A percentile compares a stretch with the other conserved stretches of the same genome.
Conservation (phyloP, 2,329 filamentous ascomycete species). For the Exophiala calicioides region DNA sequence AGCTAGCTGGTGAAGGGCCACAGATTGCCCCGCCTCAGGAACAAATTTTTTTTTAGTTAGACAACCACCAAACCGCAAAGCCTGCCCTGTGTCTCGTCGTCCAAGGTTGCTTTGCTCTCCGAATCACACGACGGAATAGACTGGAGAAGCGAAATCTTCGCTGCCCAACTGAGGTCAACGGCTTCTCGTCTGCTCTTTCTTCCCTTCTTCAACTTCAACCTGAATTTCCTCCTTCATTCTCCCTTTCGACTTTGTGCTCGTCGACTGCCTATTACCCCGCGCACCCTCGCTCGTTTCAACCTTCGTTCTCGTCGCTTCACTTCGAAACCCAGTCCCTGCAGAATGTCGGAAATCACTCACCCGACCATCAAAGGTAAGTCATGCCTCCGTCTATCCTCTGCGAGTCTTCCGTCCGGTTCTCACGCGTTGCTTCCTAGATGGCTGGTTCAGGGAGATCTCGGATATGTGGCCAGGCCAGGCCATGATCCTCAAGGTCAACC, state of each 20-base stretch:
- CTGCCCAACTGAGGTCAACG: constrained; percentile 2
- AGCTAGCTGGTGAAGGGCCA: neutral
- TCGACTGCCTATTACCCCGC: constrained; percentile 15
- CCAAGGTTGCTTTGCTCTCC: no score
- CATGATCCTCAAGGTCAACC: constrained; percentile 97
- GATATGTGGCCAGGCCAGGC: constrained; percentile 99
- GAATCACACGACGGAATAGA: no score
- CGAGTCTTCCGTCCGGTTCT: neutral
- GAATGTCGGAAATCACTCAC: constrained; percentile 71
- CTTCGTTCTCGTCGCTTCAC: neutral
- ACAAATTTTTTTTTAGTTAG: neutral
- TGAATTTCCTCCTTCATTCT: constrained; percentile 6
- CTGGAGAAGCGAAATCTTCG: neutral
- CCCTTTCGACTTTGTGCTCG: constrained; percentile 4
- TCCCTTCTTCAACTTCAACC: neutral
- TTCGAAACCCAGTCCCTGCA: constrained; percentile 3
- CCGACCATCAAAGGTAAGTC: constrained; percentile 72
- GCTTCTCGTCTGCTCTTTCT: neutral
- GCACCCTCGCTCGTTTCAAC: constrained; percentile 14
- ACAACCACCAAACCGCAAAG: no score
- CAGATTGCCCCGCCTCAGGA: neutral
- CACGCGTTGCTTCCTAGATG: constrained; percentile 65
- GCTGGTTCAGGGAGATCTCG: constrained; percentile 99
- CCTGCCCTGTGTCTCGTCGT: no score
- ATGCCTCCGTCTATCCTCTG: neutral